Evolutionary conservation across 2,329 filamentous ascomycete genomes (phyloP).

Genomic region (Calonectria leucothoes): DNA sequence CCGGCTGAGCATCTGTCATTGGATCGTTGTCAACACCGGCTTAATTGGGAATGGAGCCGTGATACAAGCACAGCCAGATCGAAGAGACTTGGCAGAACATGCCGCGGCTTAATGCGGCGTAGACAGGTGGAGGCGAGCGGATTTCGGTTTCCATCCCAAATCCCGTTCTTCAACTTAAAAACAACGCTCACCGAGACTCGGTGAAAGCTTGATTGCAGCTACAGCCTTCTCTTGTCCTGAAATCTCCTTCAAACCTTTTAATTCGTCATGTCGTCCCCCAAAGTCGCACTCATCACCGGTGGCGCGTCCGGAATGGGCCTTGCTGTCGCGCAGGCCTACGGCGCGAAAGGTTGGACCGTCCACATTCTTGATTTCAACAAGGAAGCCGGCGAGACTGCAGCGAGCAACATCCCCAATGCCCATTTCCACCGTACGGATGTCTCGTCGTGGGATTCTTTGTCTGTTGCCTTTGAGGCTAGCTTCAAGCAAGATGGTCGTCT

Average conservation of each 20-base stretch:
- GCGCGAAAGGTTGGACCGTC: slow-evolving; percentile 24
- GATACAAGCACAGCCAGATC: background rate
- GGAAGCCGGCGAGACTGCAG: slow-evolving; percentile 21
- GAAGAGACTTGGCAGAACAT: background rate
- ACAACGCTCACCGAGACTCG: background rate
- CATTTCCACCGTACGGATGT: slow-evolving; percentile 11
- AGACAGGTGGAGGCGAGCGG: background rate
- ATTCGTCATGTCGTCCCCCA: slow-evolving; percentile 2
- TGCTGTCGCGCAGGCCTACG: slow-evolving; percentile 32
- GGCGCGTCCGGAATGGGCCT: slow-evolving; percentile 36
- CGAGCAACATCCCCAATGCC: background rate
- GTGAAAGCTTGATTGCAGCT: too few relatives aligned
- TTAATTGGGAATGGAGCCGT: background rate
- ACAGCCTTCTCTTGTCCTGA: background rate
- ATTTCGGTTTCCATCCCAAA: background rate
- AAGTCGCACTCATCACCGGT: slow-evolving; percentile 36
- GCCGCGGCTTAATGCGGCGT: background rate
- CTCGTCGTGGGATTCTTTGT: slow-evolving; percentile 21
- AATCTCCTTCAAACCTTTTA: background rate
- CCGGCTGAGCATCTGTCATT: background rate
- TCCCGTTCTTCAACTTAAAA: background rate
- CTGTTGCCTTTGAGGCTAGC: slow-evolving; percentile 48
- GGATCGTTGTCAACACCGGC: background rate
- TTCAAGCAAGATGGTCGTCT: slow-evolving; percentile 49
- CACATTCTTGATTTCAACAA: slow-evolving; percentile 37